Evolutionary conservation across 345 rosid species (phyloP), one percentile per base, ranked within the genome.

Genomic region (Euphorbia tirucalli): DNA sequence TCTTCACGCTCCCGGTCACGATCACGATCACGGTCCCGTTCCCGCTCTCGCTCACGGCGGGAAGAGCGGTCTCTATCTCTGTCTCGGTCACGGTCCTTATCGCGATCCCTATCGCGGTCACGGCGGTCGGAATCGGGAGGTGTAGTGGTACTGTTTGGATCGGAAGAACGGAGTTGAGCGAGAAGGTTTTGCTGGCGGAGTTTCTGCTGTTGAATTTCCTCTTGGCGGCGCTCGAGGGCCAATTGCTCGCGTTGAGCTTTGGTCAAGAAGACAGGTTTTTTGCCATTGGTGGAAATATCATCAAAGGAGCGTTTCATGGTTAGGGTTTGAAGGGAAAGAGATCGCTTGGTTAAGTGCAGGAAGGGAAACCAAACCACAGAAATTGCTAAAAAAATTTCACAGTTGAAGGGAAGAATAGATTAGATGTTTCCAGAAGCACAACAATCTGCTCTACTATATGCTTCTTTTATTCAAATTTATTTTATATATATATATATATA

Each of bases 151-250:
- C 1, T 18, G 63, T 30, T 32, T 30, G 74, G 55, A n/a, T 43
- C 30, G 46, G 75, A 65, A 43, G 75, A 25, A 44, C 58, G 50
- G 35, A 48, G 19, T 19, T 73, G 77, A 16, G 74, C 16, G 68
- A 63, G 77, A 5, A 77, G 66, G 19, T 54, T 74, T 13, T 78
- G 66, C 24, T 69, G 68, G 11, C 58, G 77, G 31, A 73, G 71
- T 66, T 78, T 73, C 57, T 69, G 81, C 9, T 41, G 67, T 30
- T 81, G 83, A 73, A 85, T 72, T 73, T 85, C 82, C 24, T 87
- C 88, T 65, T 89, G 91, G 68, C 97, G 97, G 83, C 96, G 93
- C 50, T 92, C 79, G 41, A 92, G 92, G 71, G 97, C 97, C 15
- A 95, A 74, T 3, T 74, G 68, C 30, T 79, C 77, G n/a, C 81